Evolutionary conservation across 192 early-diverging fungal species (phyloP), one percentile per base, ranked within the genome.

Genomic region (Geranomyces variabilis): DNA sequence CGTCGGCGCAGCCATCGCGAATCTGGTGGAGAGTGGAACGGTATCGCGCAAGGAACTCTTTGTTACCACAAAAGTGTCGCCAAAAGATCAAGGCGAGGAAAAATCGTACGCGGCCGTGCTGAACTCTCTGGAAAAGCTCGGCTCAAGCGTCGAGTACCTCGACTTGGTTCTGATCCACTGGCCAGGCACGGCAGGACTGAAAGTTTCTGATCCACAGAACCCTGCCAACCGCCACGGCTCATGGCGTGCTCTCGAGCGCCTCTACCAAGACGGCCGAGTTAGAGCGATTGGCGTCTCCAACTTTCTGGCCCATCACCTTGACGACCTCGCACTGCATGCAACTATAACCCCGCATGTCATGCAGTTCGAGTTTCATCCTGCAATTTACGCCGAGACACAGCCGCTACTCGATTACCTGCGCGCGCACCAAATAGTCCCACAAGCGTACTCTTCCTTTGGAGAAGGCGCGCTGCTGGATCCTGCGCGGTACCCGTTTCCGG

Each of bases 231-330:
- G 78, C 1, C 65, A 28, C 14, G 77, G 45, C 28, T 74, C 74
- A 15, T 83, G 79, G 79, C 63, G 58, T 0, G 82, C 82, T 9
- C 71, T 83, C 29, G 74, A 81, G 62, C 46, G 48, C 15, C 66
- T 77, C 33, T 24, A 64, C 51, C 73, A 69, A 19, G 74, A 78
- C 33, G 78, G 81, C 0, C 67, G 81, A 64, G 84, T 82, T 66
- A 78, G 83, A 34, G 78, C 77, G 36, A 92, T 93, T 63, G 92
- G 92, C 13, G 88, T 93, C 0, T 85, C 82, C 41, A 93, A 93
- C 58, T 91, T 86, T 77, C 74, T 79, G 17, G 80, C 79, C 22
- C 56, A 65, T 1, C 84, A 90, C 51, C 69, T 93, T n/a, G 71
- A 84, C 43, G 82, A 86, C 45, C 51, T 90, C 1, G 17, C 19